Evolutionary conservation across 352 stramenopile genomes (phyloP).

Genomic region (Globisporangium polare): DNA sequence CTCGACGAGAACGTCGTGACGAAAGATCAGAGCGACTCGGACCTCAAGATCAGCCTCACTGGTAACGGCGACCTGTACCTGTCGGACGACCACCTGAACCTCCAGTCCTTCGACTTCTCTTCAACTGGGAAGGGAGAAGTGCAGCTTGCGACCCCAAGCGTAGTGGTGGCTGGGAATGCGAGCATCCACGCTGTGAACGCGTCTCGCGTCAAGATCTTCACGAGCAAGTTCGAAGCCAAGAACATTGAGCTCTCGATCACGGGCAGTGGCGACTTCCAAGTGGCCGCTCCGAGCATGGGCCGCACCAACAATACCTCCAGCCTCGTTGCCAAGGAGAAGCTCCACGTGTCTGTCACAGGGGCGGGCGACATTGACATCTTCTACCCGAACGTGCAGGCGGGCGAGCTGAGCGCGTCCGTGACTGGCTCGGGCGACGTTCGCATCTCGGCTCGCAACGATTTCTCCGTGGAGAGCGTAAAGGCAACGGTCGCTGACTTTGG

Average conservation of each 20-base stretch:
- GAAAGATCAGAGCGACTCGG: background rate
- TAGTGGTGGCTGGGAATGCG: background rate
- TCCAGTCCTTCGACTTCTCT: slow-evolving; percentile 2
- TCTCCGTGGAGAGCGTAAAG: background rate
- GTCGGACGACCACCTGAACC: background rate
- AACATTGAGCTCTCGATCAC: slow-evolving; percentile 1
- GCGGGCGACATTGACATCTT: background rate
- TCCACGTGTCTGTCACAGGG: background rate
- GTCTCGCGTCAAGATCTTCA: slow-evolving; percentile 4
- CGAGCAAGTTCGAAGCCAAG: background rate
- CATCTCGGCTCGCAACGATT: background rate
- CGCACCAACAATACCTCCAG: background rate
- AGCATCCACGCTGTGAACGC: background rate
- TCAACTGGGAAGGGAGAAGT: background rate
- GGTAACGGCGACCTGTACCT: background rate
- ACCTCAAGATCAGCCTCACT: background rate
- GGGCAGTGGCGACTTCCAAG: background rate
- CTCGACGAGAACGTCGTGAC: slow-evolving; percentile 19
- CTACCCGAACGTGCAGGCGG: background rate
- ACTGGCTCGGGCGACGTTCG: background rate
- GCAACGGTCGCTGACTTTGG: slow-evolving; percentile 14
- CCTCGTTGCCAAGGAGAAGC: background rate
- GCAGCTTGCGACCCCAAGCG: background rate
- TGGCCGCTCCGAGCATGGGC: background rate
- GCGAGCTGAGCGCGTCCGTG: background rate